Percentiles rank a stretch among this genome's conserved stretches.
phyloP scores from a whole-genome alignment of 116 monocot genomes.

The Iris pallida region DNA sequence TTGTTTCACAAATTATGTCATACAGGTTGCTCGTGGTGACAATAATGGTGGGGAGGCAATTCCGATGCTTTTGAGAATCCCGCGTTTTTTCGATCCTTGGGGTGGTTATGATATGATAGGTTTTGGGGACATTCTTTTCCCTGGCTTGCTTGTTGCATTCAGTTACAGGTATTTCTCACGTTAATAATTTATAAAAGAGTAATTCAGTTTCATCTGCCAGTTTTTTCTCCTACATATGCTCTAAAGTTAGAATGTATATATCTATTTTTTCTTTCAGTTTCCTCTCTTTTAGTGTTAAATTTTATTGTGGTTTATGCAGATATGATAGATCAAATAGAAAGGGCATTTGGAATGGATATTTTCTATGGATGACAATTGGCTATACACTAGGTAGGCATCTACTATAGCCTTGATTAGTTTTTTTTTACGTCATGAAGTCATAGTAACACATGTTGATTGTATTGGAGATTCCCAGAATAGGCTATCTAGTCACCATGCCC shows the following conservation, averaged over 20 bases:
- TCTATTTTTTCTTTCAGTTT: neutral
- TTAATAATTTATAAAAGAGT: neutral
- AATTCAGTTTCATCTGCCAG: neutral
- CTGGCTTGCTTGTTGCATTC: constrained; percentile 87
- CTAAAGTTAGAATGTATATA: neutral
- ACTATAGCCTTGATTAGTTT: neutral
- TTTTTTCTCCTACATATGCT: neutral
- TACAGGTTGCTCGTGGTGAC: constrained; percentile 90
- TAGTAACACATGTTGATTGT: neutral
- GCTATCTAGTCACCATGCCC: neutral
- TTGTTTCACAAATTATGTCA: neutral
- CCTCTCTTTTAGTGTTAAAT: neutral
- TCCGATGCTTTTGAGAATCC: constrained; percentile 90
- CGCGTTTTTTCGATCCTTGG: constrained; percentile 88
- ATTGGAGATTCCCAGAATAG: neutral
- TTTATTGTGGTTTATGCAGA: constrained; percentile 40
- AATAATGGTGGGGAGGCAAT: constrained; percentile 73
- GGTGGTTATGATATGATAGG: constrained; percentile 97
- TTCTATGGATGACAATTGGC: constrained; percentile 83
- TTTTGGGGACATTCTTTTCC: constrained; percentile 96
- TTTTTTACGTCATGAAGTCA: neutral
- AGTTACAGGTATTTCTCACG: constrained; percentile 62
- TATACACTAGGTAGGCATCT: constrained; percentile 72
- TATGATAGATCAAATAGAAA: constrained; percentile 75
- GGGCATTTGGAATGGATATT: constrained; percentile 71